Evolutionary conservation across 2,329 filamentous ascomycete genomes (phyloP).

Genomic region (Huntiella savannae): DNA sequence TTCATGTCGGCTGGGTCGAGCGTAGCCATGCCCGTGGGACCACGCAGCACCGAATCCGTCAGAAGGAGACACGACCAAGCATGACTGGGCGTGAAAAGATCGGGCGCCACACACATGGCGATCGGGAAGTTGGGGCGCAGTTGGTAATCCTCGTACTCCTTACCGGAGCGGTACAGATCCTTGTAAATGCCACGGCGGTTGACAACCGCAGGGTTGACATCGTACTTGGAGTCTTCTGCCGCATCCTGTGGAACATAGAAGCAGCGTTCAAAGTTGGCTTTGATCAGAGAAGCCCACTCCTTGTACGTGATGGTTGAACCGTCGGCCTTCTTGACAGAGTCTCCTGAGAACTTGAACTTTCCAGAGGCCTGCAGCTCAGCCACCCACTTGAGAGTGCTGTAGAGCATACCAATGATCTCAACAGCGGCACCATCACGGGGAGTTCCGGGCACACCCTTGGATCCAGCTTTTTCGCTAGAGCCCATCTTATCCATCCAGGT

Average conservation of each 20-base stretch:
- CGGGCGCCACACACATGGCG: slow-evolving; percentile 82
- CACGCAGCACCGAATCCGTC: slow-evolving; percentile 61
- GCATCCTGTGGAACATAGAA: slow-evolving; percentile 65
- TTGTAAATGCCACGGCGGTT: slow-evolving; percentile 96
- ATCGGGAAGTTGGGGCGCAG: slow-evolving; percentile 86
- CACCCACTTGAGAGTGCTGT: slow-evolving; percentile 76
- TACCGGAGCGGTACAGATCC: slow-evolving; percentile 81
- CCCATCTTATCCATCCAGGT: slow-evolving; percentile 99
- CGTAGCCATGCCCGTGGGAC: slow-evolving; percentile 87
- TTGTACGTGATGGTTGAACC: slow-evolving; percentile 45
- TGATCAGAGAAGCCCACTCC: slow-evolving; percentile 65
- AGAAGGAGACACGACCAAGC: slow-evolving; percentile 64
- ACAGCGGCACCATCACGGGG: slow-evolving; percentile 88
- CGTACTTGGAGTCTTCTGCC: slow-evolving; percentile 55
- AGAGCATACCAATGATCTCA: slow-evolving; percentile 84
- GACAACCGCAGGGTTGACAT: slow-evolving; percentile 59
- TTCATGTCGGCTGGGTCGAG: slow-evolving; percentile 83
- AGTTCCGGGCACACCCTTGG: slow-evolving; percentile 88
- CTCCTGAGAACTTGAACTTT: slow-evolving; percentile 45
- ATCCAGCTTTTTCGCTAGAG: slow-evolving; percentile 78
- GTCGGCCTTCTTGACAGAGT: slow-evolving; percentile 48
- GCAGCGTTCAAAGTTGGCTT: slow-evolving; percentile 73
- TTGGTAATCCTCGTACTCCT: slow-evolving; percentile 96
- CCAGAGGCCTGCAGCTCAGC: slow-evolving; percentile 45
- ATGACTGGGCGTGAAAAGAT: slow-evolving; percentile 62